phyloP scores from a whole-genome alignment of 768 basidiomycete species.

The Rhodosporidiobolus odoratus region DNA sequence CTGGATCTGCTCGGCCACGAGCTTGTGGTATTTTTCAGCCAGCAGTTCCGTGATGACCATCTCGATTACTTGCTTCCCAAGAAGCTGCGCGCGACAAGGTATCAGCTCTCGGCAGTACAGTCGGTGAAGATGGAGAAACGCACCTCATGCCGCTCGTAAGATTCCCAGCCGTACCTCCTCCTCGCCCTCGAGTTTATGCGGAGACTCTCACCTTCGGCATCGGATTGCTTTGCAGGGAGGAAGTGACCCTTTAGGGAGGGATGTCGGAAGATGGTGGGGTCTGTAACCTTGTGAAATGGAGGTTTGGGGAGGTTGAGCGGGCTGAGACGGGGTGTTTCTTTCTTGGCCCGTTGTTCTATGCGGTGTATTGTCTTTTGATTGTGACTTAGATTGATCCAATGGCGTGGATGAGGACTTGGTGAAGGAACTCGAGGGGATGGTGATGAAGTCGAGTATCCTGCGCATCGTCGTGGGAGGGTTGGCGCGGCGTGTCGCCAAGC shows the following conservation, averaged over 20 bases:
- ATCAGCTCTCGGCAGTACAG: background rate
- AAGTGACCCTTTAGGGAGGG: background rate
- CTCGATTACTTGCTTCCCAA: background rate
- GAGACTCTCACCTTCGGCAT: no score
- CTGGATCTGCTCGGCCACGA: background rate
- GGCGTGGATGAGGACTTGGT: background rate
- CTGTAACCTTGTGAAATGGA: background rate
- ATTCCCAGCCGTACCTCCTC: background rate
- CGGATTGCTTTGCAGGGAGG: background rate
- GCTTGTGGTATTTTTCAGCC: background rate
- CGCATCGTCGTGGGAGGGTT: background rate
- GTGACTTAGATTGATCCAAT: background rate
- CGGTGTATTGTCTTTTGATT: background rate
- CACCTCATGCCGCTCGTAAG: background rate
- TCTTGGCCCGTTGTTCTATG: background rate
- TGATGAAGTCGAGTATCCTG: background rate
- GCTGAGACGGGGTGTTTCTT: background rate
- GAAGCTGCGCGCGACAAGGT: background rate
- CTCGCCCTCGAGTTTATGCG: no score
- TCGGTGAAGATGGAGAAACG: background rate
- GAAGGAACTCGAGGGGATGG: background rate
- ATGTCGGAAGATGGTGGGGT: conserved; percentile 11
- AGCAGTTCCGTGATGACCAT: conserved; percentile 9
- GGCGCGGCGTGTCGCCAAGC: background rate
- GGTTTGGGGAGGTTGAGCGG: background rate